Conservation (phyloP, 2,329 filamentous ascomycete species). For the Ceratocystis eucalypticola region DNA sequence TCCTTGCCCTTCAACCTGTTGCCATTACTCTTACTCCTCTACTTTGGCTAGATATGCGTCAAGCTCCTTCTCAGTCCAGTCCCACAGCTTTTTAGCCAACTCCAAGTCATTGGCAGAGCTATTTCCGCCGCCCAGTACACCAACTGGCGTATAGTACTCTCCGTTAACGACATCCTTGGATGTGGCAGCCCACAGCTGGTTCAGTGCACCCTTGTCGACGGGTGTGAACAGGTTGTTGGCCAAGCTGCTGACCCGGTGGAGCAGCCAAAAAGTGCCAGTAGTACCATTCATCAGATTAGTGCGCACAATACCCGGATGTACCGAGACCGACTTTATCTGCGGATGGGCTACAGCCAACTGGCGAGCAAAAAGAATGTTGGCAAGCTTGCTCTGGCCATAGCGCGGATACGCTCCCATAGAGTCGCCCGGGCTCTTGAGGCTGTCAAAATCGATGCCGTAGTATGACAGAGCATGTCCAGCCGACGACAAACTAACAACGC, state of each 20-base stretch:
- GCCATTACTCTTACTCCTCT: not conserved
- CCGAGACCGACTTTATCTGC: slow-evolving; percentile 22
- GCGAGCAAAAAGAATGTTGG: slow-evolving; percentile 24
- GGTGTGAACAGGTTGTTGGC: slow-evolving; percentile 21
- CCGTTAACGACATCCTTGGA: slow-evolving; percentile 25
- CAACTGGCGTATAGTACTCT: slow-evolving; percentile 27
- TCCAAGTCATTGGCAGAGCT: slow-evolving; percentile 23
- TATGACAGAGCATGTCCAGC: slow-evolving; percentile 22
- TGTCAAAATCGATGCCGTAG: slow-evolving; percentile 25
- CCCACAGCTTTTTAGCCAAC: slow-evolving; percentile 26
- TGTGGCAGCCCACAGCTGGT: slow-evolving; percentile 34
- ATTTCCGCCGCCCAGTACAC: slow-evolving; percentile 22
- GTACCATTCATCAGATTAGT: slow-evolving; percentile 23
- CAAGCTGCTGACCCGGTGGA: slow-evolving; percentile 19
- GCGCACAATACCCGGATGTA: slow-evolving; percentile 25
- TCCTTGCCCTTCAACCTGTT: not conserved
- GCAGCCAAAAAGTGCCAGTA: slow-evolving; percentile 13
- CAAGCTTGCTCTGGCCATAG: slow-evolving; percentile 27
- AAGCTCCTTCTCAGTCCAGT: slow-evolving; percentile 28
- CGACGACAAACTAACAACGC: slow-evolving; percentile 25
- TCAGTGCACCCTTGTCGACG: slow-evolving; percentile 27
- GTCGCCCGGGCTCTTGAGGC: slow-evolving; percentile 22
- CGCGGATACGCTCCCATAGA: slow-evolving; percentile 21
- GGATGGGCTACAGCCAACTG: slow-evolving; percentile 23
- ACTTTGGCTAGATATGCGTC: slow-evolving; percentile 15